Evolutionary conservation across 75 land plant genomes (phyloP).

Genomic region (Sequoiadendron giganteum): DNA sequence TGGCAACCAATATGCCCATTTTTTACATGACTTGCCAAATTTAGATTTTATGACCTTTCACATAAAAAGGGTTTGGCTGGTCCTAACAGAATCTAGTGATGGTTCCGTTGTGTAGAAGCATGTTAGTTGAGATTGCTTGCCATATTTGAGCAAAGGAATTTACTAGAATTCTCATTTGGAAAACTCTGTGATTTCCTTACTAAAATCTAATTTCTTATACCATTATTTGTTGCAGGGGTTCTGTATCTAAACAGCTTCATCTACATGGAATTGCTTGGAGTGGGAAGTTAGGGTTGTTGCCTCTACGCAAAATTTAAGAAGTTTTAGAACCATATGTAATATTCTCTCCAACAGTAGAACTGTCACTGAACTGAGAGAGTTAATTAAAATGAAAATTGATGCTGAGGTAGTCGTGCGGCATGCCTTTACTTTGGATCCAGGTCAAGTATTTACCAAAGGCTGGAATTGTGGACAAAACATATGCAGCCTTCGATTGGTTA

Average conservation of each 20-base stretch:
- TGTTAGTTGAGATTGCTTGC: neutral
- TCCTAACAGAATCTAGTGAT: neutral
- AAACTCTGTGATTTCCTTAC: neutral
- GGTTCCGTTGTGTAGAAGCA: neutral
- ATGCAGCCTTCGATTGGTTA: neutral
- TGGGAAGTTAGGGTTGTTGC: neutral
- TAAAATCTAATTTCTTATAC: neutral
- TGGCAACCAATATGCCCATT: neutral
- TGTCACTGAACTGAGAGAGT: neutral
- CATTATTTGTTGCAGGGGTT: conserved; percentile 5
- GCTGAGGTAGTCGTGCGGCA: neutral
- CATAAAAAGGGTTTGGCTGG: too few relatives aligned
- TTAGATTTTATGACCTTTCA: too few relatives aligned
- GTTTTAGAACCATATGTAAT: neutral
- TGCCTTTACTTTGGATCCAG: neutral
- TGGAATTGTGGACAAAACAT: neutral
- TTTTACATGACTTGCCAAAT: neutral
- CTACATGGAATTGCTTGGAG: neutral
- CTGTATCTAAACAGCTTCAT: neutral
- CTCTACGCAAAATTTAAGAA: neutral
- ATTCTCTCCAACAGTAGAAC: neutral
- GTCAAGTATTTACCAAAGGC: neutral
- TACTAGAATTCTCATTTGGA: neutral
- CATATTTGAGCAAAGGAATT: neutral
- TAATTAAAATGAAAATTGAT: neutral